phyloP scores from a whole-genome alignment of 2,329 filamentous ascomycete genomes.

The Pseudogymnoascus sp. region DNA sequence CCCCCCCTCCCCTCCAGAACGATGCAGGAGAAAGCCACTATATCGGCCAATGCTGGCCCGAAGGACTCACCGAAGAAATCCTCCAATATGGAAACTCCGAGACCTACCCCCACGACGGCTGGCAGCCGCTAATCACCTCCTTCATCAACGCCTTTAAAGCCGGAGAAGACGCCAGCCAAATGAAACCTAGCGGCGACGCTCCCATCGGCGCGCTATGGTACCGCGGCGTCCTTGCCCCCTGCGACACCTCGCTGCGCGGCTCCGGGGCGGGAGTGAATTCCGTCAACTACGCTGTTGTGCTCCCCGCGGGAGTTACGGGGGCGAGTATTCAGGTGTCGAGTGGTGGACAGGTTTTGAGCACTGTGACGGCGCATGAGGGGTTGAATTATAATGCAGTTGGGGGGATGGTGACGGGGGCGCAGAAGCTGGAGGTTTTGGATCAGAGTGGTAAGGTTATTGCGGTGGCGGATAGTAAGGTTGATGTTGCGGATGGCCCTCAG shows the following conservation, averaged over 20 bases:
- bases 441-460: conserved; percentile 21
- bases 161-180: conserved; percentile 5
- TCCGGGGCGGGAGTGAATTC: conserved; percentile 23
- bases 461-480: conserved; percentile 17
- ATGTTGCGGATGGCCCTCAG: conserved; percentile 21
- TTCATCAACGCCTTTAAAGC: conserved; percentile 31
- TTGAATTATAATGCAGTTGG: conserved; percentile 24
- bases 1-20: conserved; percentile 25
- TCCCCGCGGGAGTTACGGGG: conserved; percentile 12
- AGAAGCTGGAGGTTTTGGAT: conserved; percentile 25
- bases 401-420: conserved; percentile 21
- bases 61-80: conserved; percentile 19
- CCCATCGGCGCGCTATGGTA: conserved; percentile 31
- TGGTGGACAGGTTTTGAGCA: conserved; percentile 21
- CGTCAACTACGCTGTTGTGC: conserved; percentile 27
- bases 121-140: conserved; percentile 30
- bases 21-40: conserved; percentile 33
- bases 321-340: conserved; percentile 22
- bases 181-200: conserved; percentile 1
- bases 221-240: conserved; percentile 14
- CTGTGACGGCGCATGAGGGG: conserved; percentile 16
- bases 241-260: conserved; percentile 20
- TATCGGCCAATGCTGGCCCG: conserved; percentile 29
- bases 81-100: conserved; percentile 28
- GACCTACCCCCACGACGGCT: conserved; percentile 22